Evolutionary conservation across 2,329 filamentous ascomycete genomes (phyloP), one percentile per base, ranked within the genome.

Genomic region (Cladosporium sp.): DNA sequence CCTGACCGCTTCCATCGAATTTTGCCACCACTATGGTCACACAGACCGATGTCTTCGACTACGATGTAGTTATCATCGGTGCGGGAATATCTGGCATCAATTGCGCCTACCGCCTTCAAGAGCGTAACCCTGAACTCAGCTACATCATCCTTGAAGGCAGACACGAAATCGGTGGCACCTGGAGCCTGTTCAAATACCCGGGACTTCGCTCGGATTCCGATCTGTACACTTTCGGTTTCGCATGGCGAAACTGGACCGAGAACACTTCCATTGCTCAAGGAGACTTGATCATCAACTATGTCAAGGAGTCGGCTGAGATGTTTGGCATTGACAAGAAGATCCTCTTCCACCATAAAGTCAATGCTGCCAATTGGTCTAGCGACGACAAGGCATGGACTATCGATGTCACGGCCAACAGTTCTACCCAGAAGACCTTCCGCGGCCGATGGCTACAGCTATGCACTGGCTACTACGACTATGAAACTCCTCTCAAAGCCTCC

Each of bases 61-160:
- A 76, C 69, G 81, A 83, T 69, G 73, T 82, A 31, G 67, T 91
- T 71, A 86, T 93, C 70, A 78, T 93, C 62, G 91, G 91, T 14
- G 89, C 89, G 2, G 91, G 91, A 12, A 86, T 93, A 63, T 89
- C 89, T 6, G 91, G 91, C 62, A 89, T 93, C 78, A 92, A 92
- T 70, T 82, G 87, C 14, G 90, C 86, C 16, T 92, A 93, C 72
- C 86, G 88, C 29, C 66, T 78, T 7, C 76, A 78, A 66, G 75
- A 77, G 55, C 70, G 74, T 53, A 69, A 88, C 1, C 87, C 89
- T 0, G 73, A 80, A 52, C 78, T 82, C 46, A 84, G 77, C 2
- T 93, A 90, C 73, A 82, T 85, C 14, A 85, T 94, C 29, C 82
- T 93, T 18, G 91, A 94, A 75, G 83, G 82, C 1, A 87, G 91